phyloP scores from a whole-genome alignment of 176 grass and related monocot species.

The Rhipidocladum racemiflorum region DNA sequence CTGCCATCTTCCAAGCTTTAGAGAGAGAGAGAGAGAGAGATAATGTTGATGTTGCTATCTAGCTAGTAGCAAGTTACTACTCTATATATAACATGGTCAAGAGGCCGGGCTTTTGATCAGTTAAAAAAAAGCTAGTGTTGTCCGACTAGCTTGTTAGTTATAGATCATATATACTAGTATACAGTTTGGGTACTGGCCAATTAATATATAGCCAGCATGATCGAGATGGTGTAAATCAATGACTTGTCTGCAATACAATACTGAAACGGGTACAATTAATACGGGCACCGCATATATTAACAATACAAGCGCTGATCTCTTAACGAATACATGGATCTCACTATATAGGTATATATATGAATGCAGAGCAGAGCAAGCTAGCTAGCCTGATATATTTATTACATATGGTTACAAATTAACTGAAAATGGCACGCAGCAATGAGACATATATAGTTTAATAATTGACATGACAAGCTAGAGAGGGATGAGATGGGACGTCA shows the following conservation, averaged over 20 bases:
- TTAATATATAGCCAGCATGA: no score
- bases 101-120: background rate
- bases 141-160: background rate
- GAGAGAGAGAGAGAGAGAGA: background rate
- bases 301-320: no score
- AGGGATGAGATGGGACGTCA: background rate
- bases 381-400: no score
- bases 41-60: background rate
- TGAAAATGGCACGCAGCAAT: no score
- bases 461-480: background rate
- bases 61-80: background rate
- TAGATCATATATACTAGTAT: background rate
- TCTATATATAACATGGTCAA: background rate
- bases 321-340: no score
- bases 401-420: no score
- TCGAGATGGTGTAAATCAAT: no score
- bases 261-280: background rate
- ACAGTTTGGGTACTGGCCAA: background rate
- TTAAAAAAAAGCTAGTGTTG: background rate
- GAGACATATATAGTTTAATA: no score
- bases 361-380: no score
- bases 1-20: conserved; percentile 69
- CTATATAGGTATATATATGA: no score
- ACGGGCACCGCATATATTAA: no score
- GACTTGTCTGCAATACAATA: background rate